These are phyloP conservation scores for Jaltomata sinuosa DNA, from an alignment of 257 asterid species.

Conservation along the genomic window DNA sequence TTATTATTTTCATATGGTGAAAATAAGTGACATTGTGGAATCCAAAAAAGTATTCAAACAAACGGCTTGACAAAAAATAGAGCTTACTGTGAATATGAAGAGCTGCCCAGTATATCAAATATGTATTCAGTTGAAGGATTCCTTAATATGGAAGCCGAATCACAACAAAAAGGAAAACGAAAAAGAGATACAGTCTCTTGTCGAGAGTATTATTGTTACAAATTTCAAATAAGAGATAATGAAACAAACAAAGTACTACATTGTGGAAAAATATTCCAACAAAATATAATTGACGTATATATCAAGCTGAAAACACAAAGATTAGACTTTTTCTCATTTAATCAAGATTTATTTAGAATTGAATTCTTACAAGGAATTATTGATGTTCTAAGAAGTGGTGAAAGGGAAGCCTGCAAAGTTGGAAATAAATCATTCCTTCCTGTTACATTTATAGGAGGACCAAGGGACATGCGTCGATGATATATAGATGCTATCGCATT, in stretches of 20 bases:
- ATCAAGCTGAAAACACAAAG: neutral
- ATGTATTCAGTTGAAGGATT: neutral
- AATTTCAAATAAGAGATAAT: neutral
- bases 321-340: neutral
- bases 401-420: too few species aligned
- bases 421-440: too few species aligned
- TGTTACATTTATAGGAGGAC: too few species aligned
- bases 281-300: neutral
- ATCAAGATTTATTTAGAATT: neutral
- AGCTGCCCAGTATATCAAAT: neutral
- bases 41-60: neutral
- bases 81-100: neutral
- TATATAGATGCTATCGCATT: too few species aligned
- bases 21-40: neutral
- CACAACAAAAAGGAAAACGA: neutral
- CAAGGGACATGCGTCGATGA: too few species aligned
- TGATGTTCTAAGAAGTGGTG: too few species aligned
- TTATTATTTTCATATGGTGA: neutral
- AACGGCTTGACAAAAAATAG: neutral
- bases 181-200: neutral
- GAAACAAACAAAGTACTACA: neutral
- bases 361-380: too few species aligned
- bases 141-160: neutral
- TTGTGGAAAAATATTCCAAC: neutral
- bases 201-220: neutral